Base-by-base conservation (phyloP, 306 rosid species). In the Medicago arabica region DNA sequence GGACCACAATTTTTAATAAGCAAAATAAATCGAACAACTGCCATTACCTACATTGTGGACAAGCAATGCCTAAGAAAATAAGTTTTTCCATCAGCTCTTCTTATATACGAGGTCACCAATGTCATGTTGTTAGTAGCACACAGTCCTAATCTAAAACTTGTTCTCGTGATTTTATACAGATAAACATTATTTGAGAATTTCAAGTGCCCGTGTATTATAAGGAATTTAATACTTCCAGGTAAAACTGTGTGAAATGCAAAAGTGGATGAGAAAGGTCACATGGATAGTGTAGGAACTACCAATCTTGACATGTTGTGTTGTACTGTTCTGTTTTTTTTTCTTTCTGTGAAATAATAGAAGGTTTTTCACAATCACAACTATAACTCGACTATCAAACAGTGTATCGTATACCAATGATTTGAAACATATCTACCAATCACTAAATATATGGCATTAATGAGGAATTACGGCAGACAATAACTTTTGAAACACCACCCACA, bases 291-390 rank as follows among this genome's bases (percentile, higher is more conserved):
- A 25, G 65, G 64, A 61, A 62, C 39, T 54, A 12, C 55, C 41
- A 36, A 63, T 25, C 49, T 25, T 46, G 28, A 62, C 15, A 9
- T 62, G 19, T 6, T 43, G 11, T 18, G 51, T 5, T 53, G 34
- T 4, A 53, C 11, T 14, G 60, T 8, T 15, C 8, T 43, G 39
- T 57, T 44, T 57, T 34, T 72, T 76, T 9, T 31, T 4, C 3
- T 39, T 13, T 71, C 21, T 11, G 54, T 36, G 14, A 58, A 41
- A 65, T 72, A 64, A 79, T 40, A 54, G n/a, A 34, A 38, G 25
- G 40, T 28, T 75, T 69, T 49, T 59, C 83, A 51, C 47, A 51
- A 70, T 53, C 72, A 68, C 36, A 68, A 53, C 41, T 60, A 31
- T 65, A 15, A 65, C 39, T 75, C 43, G 65, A 15, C 46, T 38